Conservation (phyloP, 352 stramenopile species). For the Phytophthora syringae region DNA sequence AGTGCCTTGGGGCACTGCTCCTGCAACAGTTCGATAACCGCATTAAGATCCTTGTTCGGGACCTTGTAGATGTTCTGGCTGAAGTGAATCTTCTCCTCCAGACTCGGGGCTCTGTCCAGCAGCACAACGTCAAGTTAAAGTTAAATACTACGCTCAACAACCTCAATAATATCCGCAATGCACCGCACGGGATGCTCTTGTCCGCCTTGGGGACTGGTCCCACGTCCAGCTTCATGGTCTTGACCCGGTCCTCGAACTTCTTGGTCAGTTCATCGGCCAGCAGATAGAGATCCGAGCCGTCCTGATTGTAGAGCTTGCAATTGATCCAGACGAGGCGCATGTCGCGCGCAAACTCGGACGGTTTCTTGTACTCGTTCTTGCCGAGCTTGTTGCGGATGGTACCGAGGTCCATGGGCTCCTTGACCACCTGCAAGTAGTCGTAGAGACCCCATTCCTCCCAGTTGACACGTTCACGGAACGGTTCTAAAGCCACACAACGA, state of each 20-base stretch:
- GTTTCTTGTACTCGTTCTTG: conserved; percentile 89
- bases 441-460: conserved; percentile 91
- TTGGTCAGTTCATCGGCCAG: conserved; percentile 85
- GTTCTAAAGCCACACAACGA: conserved; percentile 46
- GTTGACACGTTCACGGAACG: conserved; percentile 88
- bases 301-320: conserved; percentile 89
- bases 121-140: conserved; percentile 22
- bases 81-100: conserved; percentile 87
- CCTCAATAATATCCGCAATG: not conserved
- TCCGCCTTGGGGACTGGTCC: conserved; percentile 63
- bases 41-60: conserved; percentile 66
- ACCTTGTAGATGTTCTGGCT: conserved; percentile 93
- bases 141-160: not conserved
- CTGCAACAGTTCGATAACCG: conserved; percentile 83
- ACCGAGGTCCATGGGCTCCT: conserved; percentile 92
- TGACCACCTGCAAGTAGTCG: conserved; percentile 92
- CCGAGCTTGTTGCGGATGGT: conserved; percentile 82
- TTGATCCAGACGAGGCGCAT: conserved; percentile 90
- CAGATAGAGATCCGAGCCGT: conserved; percentile 89
- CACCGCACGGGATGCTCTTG: conserved; percentile 71
- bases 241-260: conserved; percentile 90
- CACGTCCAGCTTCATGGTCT: conserved; percentile 83
- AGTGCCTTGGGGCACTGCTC: conserved; percentile 87
- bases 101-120: conserved; percentile 62
- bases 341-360: conserved; percentile 81